A percentile compares a stretch with the other conserved stretches of the same genome.
Evolutionary conservation across 176 grass and related monocot genomes (phyloP).

Genomic region (Aegilops sharonensis): DNA sequence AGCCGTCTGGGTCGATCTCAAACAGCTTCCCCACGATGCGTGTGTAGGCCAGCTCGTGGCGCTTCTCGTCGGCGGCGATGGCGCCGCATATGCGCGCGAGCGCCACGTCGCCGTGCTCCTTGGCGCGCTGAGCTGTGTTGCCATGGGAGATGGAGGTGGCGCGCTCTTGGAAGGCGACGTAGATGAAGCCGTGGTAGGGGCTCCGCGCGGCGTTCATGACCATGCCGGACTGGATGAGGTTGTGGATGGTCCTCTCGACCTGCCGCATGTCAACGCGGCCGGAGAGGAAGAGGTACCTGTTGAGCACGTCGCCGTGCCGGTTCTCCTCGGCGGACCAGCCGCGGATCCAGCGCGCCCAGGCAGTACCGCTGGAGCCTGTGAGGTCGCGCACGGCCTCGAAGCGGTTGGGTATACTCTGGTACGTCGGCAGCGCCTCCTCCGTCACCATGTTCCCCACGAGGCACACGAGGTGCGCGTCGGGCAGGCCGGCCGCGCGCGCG

Average conservation of each 20-base stretch:
- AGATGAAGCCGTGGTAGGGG: constrained; percentile 29
- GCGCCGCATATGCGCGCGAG: too few species aligned
- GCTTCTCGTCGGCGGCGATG: not conserved
- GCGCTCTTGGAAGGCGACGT: not conserved
- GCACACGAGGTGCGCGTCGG: constrained; percentile 61
- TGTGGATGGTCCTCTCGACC: constrained; percentile 63
- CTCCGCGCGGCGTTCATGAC: constrained; percentile 4
- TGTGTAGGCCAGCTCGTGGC: not conserved
- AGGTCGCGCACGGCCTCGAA: constrained; percentile 53
- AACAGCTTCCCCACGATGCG: not conserved
- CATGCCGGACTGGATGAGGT: constrained; percentile 62
- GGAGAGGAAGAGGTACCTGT: too few species aligned
- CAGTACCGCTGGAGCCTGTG: constrained; percentile 29
- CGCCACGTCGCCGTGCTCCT: too few species aligned
- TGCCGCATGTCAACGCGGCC: too few species aligned
- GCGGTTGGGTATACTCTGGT: constrained; percentile 33
- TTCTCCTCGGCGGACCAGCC: too few species aligned
- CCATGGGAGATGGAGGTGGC: not conserved
- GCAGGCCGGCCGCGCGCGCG: constrained; percentile 60
- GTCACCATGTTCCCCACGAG: constrained; percentile 39
- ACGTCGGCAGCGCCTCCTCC: too few species aligned
- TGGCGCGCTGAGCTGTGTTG: not conserved
- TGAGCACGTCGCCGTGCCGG: too few species aligned
- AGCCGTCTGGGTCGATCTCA: not conserved
- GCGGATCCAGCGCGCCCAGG: too few species aligned